Evolutionary conservation across 345 rosid genomes (phyloP).

Genomic region (Draba incana): DNA sequence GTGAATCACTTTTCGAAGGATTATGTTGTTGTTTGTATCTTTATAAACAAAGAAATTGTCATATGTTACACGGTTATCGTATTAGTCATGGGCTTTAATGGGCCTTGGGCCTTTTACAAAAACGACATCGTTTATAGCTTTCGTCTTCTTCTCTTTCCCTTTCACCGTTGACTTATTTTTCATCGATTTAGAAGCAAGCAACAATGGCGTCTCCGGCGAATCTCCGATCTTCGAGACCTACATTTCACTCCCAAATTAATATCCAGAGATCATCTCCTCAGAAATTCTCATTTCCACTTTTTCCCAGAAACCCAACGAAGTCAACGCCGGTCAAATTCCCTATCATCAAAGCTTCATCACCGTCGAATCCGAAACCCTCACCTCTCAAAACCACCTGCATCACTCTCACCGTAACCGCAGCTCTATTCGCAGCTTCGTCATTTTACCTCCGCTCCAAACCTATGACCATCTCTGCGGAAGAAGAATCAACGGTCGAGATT

Average conservation of each 20-base stretch:
- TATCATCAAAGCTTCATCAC: conserved; percentile 53
- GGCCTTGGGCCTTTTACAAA: too few species aligned
- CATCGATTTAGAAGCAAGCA: background rate
- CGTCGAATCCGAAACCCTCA: conserved; percentile 31
- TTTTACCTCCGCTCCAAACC: conserved; percentile 29
- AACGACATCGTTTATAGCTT: too few species aligned
- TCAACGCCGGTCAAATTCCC: conserved; percentile 35
- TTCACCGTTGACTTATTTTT: conserved; percentile 5
- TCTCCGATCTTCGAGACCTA: conserved; percentile 38
- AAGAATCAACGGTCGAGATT: conserved; percentile 47
- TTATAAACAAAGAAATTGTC: too few species aligned
- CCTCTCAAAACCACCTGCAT: conserved; percentile 54
- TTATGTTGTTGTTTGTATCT: too few species aligned
- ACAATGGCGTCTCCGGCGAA: conserved; percentile 59
- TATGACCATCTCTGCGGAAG: conserved; percentile 39
- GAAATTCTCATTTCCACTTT: conserved; percentile 24
- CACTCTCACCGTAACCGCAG: conserved; percentile 55
- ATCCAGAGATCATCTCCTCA: conserved; percentile 42
- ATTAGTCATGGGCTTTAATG: too few species aligned
- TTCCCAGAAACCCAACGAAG: conserved; percentile 11
- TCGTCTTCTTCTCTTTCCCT: background rate
- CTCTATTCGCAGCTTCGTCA: conserved; percentile 42
- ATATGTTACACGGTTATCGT: too few species aligned
- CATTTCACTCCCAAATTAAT: conserved; percentile 47
- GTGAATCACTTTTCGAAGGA: too few species aligned